phyloP scores from a whole-genome alignment of 352 stramenopile species.

The Globisporangium orthogonon region DNA sequence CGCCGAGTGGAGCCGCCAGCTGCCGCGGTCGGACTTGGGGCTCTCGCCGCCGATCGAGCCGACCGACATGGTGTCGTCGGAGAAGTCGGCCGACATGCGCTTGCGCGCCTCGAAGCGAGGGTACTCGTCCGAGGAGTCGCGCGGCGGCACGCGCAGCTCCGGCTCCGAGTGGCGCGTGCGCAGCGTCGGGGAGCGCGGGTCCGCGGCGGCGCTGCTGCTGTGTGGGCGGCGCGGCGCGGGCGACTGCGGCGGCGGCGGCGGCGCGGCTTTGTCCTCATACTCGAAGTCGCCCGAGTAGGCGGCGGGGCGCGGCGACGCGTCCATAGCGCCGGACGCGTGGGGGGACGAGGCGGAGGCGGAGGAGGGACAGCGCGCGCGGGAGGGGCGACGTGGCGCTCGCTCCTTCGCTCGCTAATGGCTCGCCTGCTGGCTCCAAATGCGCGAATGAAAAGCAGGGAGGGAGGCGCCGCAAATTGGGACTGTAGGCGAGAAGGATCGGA shows the following conservation, averaged over 20 bases:
- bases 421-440: too few relatives aligned
- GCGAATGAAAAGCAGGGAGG: too few relatives aligned
- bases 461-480: too few relatives aligned
- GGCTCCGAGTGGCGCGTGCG: conserved; percentile 13
- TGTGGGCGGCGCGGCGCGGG: conserved; percentile 7
- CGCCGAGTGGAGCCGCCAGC: conserved; percentile 19
- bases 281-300: conserved; percentile 12
- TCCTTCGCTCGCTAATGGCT: too few relatives aligned
- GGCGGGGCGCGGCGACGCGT: conserved; percentile 1
- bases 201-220: conserved; percentile 8
- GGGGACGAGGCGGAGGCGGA: not conserved
- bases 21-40: conserved; percentile 26
- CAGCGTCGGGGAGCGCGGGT: conserved; percentile 7
- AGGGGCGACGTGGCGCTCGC: not conserved
- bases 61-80: conserved; percentile 29
- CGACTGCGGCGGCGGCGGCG: conserved; percentile 3
- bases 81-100: conserved; percentile 17
- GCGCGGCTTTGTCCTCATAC: conserved; percentile 15
- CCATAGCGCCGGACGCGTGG: conserved; percentile 1
- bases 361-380: not conserved
- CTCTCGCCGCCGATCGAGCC: conserved; percentile 24
- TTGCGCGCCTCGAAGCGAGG: conserved; percentile 13
- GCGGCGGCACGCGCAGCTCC: conserved; percentile 9
- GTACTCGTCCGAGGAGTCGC: conserved; percentile 9
- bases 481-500: too few relatives aligned